Evolutionary conservation across 305 asterid species (phyloP), one percentile per base, ranked within the genome.

Genomic region (Fraxinus albicans): DNA sequence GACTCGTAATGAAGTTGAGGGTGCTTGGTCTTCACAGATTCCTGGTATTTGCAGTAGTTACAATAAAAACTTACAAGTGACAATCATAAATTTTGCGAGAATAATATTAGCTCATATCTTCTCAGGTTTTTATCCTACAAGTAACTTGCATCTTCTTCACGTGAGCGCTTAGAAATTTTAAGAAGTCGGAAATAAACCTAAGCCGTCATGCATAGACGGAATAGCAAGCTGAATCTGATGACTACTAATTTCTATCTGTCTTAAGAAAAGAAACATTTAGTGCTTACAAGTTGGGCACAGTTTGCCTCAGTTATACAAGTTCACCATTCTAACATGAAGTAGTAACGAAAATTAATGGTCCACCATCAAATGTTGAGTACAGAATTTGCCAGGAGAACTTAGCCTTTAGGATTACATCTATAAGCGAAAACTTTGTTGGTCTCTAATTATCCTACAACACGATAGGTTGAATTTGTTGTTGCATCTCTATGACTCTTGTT

Each of bases 1-100:
- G 98, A 93, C 89, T 96, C 98, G 67, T 94, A 94, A 82, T 95
- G 99, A 84, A 95, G 97, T 83, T 95, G 98, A 76, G 99, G 98
- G 83, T 94, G 98, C 88, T 93, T 94, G 85, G 98, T 96, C 93
- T 92, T 96, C 83, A 89, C 95, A 81, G 97, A 67, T 89, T 96
- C 99, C 99, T 96, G 93, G 77, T 33, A 84, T 86, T 82, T 44
- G 44, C 76, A 81, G 74, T 50, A 80, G 83, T 67, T 73, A 77
- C 34, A 81, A 84, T 67, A 80, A 77, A 65, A 55, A 36, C 42
- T 2, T 73, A 17, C 2, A 7, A 33, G 13, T 2, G 47, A 73
- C 74, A 12, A 73, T 73, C 27, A 73, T 15, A 34, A 73, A 73
- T 15, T 33, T 73, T 73, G 8, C 21, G 77, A 34, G 36, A 73